Evolutionary conservation across 2,329 filamentous ascomycete species (phyloP).

Genomic region (Ophiostoma himal-ulmi): DNA sequence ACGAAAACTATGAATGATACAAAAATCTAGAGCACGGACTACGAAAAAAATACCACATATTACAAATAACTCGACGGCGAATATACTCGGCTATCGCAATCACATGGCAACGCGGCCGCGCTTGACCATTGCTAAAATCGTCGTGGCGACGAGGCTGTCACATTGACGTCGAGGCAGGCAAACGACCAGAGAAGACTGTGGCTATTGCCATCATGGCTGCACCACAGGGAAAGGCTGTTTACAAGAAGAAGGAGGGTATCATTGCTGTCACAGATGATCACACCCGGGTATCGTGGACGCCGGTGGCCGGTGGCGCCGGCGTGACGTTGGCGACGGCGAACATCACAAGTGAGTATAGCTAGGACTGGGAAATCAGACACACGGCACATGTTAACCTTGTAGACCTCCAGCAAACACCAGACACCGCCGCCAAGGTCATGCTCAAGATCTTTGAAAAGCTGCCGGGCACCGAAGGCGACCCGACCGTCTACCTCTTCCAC

Average conservation of each 20-base stretch:
- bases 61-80: neutral
- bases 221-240: slow-evolving; percentile 63
- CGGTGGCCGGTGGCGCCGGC: slow-evolving; percentile 54
- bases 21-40: neutral
- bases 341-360: slow-evolving; percentile 65
- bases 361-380: neutral
- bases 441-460: slow-evolving; percentile 81
- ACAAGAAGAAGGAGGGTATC: slow-evolving; percentile 94
- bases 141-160: slow-evolving; percentile 13
- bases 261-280: slow-evolving; percentile 69
- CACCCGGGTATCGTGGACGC: slow-evolving; percentile 72
- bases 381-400: neutral
- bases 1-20: too few species aligned
- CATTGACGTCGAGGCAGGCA: neutral
- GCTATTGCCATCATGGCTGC: slow-evolving; percentile 43
- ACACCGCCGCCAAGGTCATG: slow-evolving; percentile 82
- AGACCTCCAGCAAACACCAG: slow-evolving; percentile 95
- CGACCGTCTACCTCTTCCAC: slow-evolving; percentile 74
- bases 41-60: neutral
- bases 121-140: neutral
- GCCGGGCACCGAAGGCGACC: slow-evolving; percentile 46
- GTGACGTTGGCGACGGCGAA: slow-evolving; percentile 66
- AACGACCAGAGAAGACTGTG: neutral
- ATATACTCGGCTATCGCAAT: neutral
- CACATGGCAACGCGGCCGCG: neutral